Percentiles rank a stretch among this genome's conserved stretches.
Conservation (phyloP, 768 basidiomycete genomes). For the Lactifluus echinatus region DNA sequence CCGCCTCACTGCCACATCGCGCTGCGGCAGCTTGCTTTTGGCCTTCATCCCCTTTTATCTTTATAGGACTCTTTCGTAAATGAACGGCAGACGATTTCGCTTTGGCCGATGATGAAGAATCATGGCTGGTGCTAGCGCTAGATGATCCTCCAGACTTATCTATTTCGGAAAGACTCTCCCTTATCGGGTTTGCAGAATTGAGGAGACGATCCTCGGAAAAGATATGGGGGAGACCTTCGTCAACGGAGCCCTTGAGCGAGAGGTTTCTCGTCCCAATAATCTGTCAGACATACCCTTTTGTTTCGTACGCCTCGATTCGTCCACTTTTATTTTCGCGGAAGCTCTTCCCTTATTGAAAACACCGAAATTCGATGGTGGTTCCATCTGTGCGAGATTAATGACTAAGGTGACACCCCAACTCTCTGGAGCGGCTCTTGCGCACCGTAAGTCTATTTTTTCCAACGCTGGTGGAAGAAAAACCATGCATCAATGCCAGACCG, state of each 20-base stretch:
- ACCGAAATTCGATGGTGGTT: constrained; percentile 38
- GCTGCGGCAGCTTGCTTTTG: neutral
- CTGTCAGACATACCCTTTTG: constrained; percentile 22
- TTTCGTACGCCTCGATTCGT: constrained; percentile 23
- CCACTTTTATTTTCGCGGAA: constrained; percentile 35
- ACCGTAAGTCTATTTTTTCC: constrained; percentile 58
- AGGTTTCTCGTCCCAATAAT: neutral
- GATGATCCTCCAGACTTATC: neutral
- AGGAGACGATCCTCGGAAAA: constrained; percentile 25
- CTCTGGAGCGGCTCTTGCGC: constrained; percentile 16
- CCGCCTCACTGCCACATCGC: neutral
- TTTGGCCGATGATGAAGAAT: neutral
- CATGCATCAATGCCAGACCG: constrained; percentile 59
- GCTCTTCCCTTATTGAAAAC: constrained; percentile 62
- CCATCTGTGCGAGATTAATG: constrained; percentile 30
- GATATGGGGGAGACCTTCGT: constrained; percentile 7
- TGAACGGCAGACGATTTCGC: neutral
- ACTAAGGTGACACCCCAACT: neutral
- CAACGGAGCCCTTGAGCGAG: neutral
- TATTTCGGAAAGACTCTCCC: neutral
- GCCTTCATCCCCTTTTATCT: neutral
- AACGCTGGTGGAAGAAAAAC: constrained; percentile 53
- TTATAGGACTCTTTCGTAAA: neutral
- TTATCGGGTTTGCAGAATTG: neutral
- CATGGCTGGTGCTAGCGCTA: neutral